Base-by-base conservation (phyloP, 2,329 filamentous ascomycete species). In the Cladobotryum mycophilum region DNA sequence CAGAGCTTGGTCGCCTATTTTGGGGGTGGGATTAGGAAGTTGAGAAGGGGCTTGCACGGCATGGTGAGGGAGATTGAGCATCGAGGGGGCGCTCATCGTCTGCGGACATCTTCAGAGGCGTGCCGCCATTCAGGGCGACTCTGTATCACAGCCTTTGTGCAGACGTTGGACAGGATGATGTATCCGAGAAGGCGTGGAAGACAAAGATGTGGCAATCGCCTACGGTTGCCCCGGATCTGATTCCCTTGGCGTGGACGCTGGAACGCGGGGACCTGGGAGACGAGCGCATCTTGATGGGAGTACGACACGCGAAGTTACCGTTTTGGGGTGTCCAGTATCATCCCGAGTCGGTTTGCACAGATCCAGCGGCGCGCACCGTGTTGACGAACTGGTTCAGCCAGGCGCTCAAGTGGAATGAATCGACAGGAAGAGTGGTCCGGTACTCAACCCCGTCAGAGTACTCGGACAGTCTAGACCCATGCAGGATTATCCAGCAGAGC, bases 301-400 rank as follows among this genome's bases (percentile, higher is more conserved):
- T 85, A 14, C 80, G 76, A 55, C 89, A 95, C 64, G 69, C 64
- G 15, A 62, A 56, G 1, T 84, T 82, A 56, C 90, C 91, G 0
- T 87, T 92, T 56, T 95, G 87, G 84, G 91, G 87, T 0, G 76
- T 96, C 15, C 91, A 96, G 63, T 96, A 93, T 60, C 90, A 96
- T 62, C 90, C 90, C 0, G 90, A 96, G 66, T 95, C 89, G 0
- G 80, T 89, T 13, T 95, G 89, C 65, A 95, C 90, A 4, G 86
- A 88, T 37, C 69, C 74, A 3, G 77, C 79, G 53, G 84, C 86
- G 1, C 79, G 76, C 17, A 70, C 72, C 13, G 74, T 95, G 22
- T 74, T 95, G 35, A 67, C 67, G 46, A 89, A 88, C 60, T 96
- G 90, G 89, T 93, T 90, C 76, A 63, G 66, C 4, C 74, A 81